Base-by-base conservation (phyloP, 306 rosid species). In the Bauhinia variegata region DNA sequence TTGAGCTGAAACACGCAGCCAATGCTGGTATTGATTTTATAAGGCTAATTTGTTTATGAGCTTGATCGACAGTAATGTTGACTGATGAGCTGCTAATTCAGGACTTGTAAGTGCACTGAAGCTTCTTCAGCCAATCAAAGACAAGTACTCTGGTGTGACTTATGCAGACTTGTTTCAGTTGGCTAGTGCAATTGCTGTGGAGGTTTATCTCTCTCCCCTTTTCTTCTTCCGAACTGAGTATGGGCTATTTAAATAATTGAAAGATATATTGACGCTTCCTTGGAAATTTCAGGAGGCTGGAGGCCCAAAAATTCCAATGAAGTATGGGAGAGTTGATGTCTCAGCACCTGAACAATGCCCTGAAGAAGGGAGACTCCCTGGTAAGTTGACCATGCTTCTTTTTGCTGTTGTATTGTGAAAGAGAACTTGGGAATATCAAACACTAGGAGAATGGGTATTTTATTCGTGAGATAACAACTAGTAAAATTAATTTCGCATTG, bases 301-400 rank as follows among this genome's bases (percentile, higher is more conserved):
- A 67, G 99, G 99, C 57, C 97, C 97, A 18, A 90, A 90, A 81
- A 81, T 90, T 65, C 97, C 99, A 7, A 95, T 95, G 97, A 95
- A 83, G 79, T 95, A 90, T 77, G 99, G 97, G 57, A 85, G 99
- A 78, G 86, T 90, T 49, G 96, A 90, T 65, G 89, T 72, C 60
- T 60, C 90, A 13, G 81, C 47, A 55, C 91, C 99, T 23, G 88
- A 82, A 39, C 86, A 90, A 71, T 90, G 97, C 78, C 99, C 97
- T 39, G 99, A 95, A 74, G 99, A 90, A 86, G 97, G 97, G 67
- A 80, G 99, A 73, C 99, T 95, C 83, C 99, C 97, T 47, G 89
- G 99, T 95, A 62, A 68, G 87, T 59, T 34, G 58, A 42, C 60
- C 65, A 30, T 59, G 58, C 36, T 57, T 81, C n/a, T 54, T 19